Evolutionary conservation across 352 stramenopile genomes (phyloP).

Genomic region (Pythium insidiosum): DNA sequence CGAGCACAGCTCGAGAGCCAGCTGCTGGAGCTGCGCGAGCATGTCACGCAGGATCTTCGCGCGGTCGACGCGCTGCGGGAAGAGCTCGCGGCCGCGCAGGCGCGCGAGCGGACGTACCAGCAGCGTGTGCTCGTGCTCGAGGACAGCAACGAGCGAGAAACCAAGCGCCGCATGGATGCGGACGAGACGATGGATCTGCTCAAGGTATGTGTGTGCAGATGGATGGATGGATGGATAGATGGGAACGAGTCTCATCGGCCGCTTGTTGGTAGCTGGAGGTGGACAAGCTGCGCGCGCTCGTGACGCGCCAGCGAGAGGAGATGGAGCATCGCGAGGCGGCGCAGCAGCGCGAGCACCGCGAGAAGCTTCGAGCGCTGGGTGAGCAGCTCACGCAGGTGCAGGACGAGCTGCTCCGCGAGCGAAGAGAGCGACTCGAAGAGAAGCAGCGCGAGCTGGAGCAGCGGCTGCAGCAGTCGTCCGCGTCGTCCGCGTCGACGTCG

Average conservation of each 20-base stretch:
- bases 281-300: slow-evolving; percentile 50
- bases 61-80: slow-evolving; percentile 50
- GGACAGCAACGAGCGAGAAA: slow-evolving; percentile 48
- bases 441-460: slow-evolving; percentile 47
- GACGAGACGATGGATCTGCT: slow-evolving; percentile 66
- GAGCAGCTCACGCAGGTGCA: slow-evolving; percentile 41
- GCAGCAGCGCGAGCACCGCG: slow-evolving; percentile 17
- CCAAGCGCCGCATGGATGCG: slow-evolving; percentile 32
- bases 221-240: neutral
- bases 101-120: slow-evolving; percentile 40
- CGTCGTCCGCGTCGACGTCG: neutral
- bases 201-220: slow-evolving; percentile 18
- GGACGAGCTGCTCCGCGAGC: slow-evolving; percentile 43
- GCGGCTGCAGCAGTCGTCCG: slow-evolving; percentile 22
- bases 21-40: slow-evolving; percentile 36
- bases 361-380: slow-evolving; percentile 25
- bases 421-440: slow-evolving; percentile 42
- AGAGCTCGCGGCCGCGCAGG: slow-evolving; percentile 30
- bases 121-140: slow-evolving; percentile 50
- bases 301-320: slow-evolving; percentile 37
- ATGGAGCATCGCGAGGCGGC: slow-evolving; percentile 26
- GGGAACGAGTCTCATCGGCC: neutral
- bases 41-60: slow-evolving; percentile 28
- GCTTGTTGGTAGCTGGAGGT: slow-evolving; percentile 26
- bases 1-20: slow-evolving; percentile 27